phyloP scores from a whole-genome alignment of 306 rosid species.

The Lablab purpureus region DNA sequence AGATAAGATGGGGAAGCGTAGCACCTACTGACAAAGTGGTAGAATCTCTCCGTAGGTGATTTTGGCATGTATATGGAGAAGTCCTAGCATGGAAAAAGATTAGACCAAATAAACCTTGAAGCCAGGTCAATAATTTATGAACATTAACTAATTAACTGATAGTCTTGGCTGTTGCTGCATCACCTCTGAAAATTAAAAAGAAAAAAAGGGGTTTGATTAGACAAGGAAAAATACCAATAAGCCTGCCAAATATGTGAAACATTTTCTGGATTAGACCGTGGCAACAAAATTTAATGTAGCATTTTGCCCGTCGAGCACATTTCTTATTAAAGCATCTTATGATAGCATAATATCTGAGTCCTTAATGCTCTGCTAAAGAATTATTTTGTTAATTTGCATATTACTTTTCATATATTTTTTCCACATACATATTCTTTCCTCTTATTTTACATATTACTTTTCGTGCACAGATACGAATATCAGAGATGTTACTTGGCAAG shows the following conservation, averaged over 20 bases:
- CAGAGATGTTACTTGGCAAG: constrained; percentile 92
- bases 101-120: not conserved
- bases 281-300: constrained; percentile 8
- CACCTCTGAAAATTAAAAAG: not conserved
- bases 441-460: constrained; percentile 19
- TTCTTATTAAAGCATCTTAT: not conserved
- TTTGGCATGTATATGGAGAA: not conserved
- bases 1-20: not conserved
- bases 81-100: not conserved
- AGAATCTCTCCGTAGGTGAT: not conserved
- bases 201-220: not conserved
- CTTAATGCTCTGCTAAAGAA: not conserved
- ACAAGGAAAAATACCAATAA: not conserved
- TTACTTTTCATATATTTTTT: not conserved
- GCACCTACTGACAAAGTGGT: not conserved
- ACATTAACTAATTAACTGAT: not conserved
- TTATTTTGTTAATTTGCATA: constrained; percentile 13
- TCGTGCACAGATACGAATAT: constrained; percentile 73
- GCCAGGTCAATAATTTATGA: not conserved
- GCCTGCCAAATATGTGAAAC: constrained; percentile 6
- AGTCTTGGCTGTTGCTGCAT: not conserved
- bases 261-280: constrained; percentile 10
- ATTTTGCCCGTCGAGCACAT: not conserved
- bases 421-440: not conserved
- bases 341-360: not conserved